Base-by-base conservation (phyloP, 2,329 filamentous ascomycete genomes). In the Ophiostoma perfectum region DNA sequence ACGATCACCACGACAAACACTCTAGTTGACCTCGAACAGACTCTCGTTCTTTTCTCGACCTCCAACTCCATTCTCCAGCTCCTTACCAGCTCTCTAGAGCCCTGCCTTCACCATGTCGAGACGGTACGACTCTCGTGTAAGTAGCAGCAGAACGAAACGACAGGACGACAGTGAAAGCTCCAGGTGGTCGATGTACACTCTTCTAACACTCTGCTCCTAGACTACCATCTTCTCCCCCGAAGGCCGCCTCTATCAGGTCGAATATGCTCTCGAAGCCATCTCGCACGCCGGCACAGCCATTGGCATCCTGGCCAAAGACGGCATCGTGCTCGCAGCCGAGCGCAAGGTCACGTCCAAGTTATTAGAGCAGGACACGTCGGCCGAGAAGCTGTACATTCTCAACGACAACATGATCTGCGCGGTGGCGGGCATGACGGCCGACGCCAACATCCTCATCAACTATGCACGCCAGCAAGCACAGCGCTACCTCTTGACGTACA, bases 401-500 rank as follows among this genome's bases (percentile, higher is more conserved):
- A 99, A 99, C 75, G 95, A 99, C 83, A 99, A 99, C 84, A 99
- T 99, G 96, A 98, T 99, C 81, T 97, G 93, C 81, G 95, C 95
- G 71, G 95, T 99, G 70, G 95, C 95, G 75, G 95, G 95, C 78
- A 98, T 99, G 94, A 99, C 93, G 63, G 95, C 95, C 77, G 95
- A 99, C 78, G 95, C 95, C 80, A 99, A 99, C 84, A 99, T 99
- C 80, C 92, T 99, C 79, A 99, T 99, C 88, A 99, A 99, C 85
- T 97, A 96, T 81, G 96, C 95, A 78, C 93, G 95, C 75, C 92
- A 97, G 86, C 91, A 92, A 76, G 95, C 95, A 75, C 95, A 99
- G 83, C 88, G 90, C 77, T 98, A 99, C 82, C 94, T 99, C 78
- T 88, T 97, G 74, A 99, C 94, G 76, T 99, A 99, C 86, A 97